Percentiles rank a stretch among this genome's conserved stretches.
These are phyloP conservation scores for Boletus fagicola DNA, from an alignment of 768 basidiomycete genomes.

Conservation along the genomic window DNA sequence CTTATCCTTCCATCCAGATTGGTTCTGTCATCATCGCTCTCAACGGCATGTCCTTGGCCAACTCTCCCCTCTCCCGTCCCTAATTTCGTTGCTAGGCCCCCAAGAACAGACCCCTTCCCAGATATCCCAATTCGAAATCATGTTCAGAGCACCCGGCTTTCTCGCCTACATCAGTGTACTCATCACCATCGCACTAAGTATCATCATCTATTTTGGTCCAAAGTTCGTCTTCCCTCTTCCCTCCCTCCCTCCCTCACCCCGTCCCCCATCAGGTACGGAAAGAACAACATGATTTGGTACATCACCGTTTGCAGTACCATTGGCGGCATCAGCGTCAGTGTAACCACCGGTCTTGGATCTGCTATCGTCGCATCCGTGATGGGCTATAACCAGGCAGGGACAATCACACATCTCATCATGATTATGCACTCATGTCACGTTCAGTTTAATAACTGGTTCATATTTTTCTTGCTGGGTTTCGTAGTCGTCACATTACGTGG, in stretches of 20 bases:
- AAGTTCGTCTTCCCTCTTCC: constrained; percentile 42
- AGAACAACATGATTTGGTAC: constrained; percentile 93
- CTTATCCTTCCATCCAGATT: constrained; percentile 42
- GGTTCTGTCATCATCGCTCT: constrained; percentile 89
- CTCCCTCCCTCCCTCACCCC: neutral
- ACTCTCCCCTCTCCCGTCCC: neutral
- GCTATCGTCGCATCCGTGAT: constrained; percentile 79
- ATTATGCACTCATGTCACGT: neutral
- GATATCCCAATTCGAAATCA: constrained; percentile 67
- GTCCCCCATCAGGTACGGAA: constrained; percentile 60
- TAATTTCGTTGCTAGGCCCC: constrained; percentile 47
- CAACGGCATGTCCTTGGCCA: constrained; percentile 53
- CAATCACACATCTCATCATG: neutral
- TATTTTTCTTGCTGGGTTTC: constrained; percentile 83
- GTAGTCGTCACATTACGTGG: constrained; percentile 76
- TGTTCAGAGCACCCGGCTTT: constrained; percentile 85
- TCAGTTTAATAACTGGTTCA: constrained; percentile 91
- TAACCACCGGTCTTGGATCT: constrained; percentile 90
- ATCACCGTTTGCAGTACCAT: constrained; percentile 95
- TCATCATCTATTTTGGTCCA: constrained; percentile 82
- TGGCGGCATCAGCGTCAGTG: constrained; percentile 91
- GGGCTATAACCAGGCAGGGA: constrained; percentile 73
- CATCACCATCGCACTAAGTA: constrained; percentile 61
- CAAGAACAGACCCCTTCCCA: constrained; percentile 66
- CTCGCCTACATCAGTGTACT: constrained; percentile 65